Evolutionary conservation across 2,329 filamentous ascomycete genomes (phyloP).

Genomic region (Fusarium mexicanum): DNA sequence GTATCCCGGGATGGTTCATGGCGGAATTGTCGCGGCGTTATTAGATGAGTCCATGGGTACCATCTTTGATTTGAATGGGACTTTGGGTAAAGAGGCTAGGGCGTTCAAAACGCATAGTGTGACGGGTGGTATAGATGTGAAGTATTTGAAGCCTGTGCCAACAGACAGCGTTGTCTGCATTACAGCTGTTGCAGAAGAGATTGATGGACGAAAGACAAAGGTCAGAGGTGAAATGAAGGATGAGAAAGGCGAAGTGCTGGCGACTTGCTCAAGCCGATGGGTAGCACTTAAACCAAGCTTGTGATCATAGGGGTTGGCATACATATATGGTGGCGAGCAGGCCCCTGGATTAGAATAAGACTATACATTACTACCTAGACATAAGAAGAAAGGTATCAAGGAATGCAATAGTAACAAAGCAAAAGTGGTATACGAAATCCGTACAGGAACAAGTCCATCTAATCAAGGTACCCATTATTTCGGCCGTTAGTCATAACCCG

Average conservation of each 20-base stretch:
- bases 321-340: neutral
- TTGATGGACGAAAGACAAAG: conserved; percentile 48
- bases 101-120: conserved; percentile 45
- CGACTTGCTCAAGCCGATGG: conserved; percentile 47
- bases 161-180: conserved; percentile 46
- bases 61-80: conserved; percentile 50
- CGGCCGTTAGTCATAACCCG: conserved; percentile 30
- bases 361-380: neutral
- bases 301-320: conserved; percentile 11
- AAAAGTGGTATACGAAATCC: conserved; percentile 21
- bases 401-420: conserved; percentile 12
- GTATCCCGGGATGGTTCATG: conserved; percentile 48
- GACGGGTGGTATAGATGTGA: conserved; percentile 49
- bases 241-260: conserved; percentile 44
- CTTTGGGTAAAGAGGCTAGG: conserved; percentile 45
- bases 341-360: conserved; percentile 20
- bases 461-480: conserved; percentile 1
- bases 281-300: conserved; percentile 46
- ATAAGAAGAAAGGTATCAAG: conserved; percentile 11
- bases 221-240: conserved; percentile 46
- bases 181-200: conserved; percentile 45
- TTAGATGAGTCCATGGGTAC: conserved; percentile 51
- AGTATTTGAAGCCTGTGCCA: conserved; percentile 47
- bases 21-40: conserved; percentile 49
- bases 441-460: conserved; percentile 26